Conservation (phyloP, 768 basidiomycete species). For the Leccinum disarticulatum region DNA sequence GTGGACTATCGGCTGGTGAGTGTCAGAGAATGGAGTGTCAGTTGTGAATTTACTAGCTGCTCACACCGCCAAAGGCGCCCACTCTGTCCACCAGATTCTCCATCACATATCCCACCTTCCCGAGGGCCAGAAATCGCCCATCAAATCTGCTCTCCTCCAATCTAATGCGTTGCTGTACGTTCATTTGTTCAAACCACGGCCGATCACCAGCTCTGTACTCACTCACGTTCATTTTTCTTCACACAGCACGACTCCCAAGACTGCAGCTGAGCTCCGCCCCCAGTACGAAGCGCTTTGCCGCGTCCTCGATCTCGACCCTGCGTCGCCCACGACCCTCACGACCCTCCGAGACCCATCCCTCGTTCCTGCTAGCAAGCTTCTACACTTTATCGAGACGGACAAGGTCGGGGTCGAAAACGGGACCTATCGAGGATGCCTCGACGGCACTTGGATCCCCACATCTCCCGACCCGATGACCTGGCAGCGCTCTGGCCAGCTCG, state of each 20-base stretch:
- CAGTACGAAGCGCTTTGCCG: slow-evolving; percentile 66
- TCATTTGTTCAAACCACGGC: background rate
- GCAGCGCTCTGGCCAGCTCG: slow-evolving; percentile 64
- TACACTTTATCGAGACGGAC: slow-evolving; percentile 58
- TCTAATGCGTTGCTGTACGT: slow-evolving; percentile 74
- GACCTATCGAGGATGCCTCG: slow-evolving; percentile 68
- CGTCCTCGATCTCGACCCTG: slow-evolving; percentile 55
- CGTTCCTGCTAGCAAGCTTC: slow-evolving; percentile 51
- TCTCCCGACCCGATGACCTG: slow-evolving; percentile 62
- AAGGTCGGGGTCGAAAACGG: slow-evolving; percentile 50
- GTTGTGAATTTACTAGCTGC: background rate
- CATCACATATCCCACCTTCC: slow-evolving; percentile 69
- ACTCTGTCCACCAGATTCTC: slow-evolving; percentile 73
- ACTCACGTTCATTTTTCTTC: background rate
- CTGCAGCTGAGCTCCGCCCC: slow-evolving; percentile 52
- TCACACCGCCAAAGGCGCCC: slow-evolving; percentile 48
- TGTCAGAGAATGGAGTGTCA: background rate
- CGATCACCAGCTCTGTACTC: background rate
- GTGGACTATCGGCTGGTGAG: slow-evolving; percentile 71
- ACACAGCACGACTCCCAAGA: slow-evolving; percentile 55
- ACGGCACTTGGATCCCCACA: slow-evolving; percentile 55
- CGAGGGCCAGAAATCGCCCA: slow-evolving; percentile 54
- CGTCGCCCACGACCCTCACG: slow-evolving; percentile 46
- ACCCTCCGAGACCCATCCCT: slow-evolving; percentile 49
- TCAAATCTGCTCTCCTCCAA: slow-evolving; percentile 63